Evolutionary conservation across 2,329 filamentous ascomycete species (phyloP).

Genomic region (Verruconis gallopava): DNA sequence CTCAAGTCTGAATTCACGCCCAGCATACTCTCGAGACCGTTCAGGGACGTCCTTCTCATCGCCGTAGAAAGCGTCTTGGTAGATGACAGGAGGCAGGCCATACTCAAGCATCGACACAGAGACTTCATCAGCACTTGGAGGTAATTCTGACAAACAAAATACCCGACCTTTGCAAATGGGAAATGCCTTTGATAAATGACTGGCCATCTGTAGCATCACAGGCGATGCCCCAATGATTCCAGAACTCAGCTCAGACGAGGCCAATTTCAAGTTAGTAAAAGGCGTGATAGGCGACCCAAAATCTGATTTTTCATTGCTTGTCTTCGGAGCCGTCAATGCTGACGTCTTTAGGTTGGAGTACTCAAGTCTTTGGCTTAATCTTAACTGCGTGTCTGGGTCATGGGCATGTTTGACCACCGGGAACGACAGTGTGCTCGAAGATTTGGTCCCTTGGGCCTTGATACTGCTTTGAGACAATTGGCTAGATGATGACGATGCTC

Average conservation of each 20-base stretch:
- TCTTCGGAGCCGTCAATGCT: conserved; percentile 17
- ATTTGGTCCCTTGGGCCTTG: conserved; percentile 24
- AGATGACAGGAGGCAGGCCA: conserved; percentile 55
- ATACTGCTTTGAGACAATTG: conserved; percentile 27
- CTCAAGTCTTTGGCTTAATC: conserved; percentile 52
- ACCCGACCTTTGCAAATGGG: conserved; percentile 1
- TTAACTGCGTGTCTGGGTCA: conserved; percentile 48
- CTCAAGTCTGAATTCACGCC: conserved; percentile 67
- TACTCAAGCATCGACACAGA: conserved; percentile 43
- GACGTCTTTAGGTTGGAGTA: conserved; percentile 35
- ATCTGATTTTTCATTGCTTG: conserved; percentile 15
- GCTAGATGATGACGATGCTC: conserved; percentile 7
- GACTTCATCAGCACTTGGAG: conserved; percentile 35
- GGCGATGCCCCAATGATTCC: background rate
- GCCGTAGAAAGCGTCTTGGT: conserved; percentile 78
- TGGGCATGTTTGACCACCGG: conserved; percentile 66
- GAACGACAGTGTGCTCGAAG: conserved; percentile 45
- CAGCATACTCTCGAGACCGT: conserved; percentile 69
- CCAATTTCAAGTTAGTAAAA: conserved; percentile 16
- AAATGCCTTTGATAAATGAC: background rate
- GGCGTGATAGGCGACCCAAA: conserved; percentile 14
- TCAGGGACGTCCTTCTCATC: conserved; percentile 71
- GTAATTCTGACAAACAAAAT: conserved; percentile 20
- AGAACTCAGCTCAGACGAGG: background rate
- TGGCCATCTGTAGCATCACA: background rate